A percentile compares a stretch with the other conserved stretches of the same genome.
These are phyloP conservation scores for Hymenoscyphus infarciens DNA, from an alignment of 2,329 filamentous ascomycete genomes.

Conservation along the genomic window DNA sequence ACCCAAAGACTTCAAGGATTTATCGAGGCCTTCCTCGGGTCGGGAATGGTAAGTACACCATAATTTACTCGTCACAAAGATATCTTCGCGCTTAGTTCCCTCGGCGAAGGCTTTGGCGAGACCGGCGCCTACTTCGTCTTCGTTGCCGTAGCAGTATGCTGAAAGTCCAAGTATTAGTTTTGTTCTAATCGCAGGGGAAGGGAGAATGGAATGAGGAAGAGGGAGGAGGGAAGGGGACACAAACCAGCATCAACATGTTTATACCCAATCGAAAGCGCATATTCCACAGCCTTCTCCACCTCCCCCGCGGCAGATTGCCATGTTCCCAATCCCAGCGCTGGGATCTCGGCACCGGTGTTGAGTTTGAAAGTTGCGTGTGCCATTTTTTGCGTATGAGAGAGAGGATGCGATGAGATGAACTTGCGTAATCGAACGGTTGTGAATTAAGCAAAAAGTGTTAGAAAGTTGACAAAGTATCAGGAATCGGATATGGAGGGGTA, in stretches of 20 bases:
- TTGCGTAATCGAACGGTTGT: too few species aligned
- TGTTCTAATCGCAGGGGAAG: too few species aligned
- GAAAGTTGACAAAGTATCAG: background rate
- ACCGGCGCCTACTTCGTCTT: constrained; percentile 76
- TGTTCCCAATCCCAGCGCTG: constrained; percentile 44
- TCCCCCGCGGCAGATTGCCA: constrained; percentile 45
- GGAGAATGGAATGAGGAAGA: background rate
- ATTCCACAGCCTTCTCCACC: constrained; percentile 38
- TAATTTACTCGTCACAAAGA: constrained; percentile 66
- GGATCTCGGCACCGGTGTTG: constrained; percentile 38
- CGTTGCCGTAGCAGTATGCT: constrained; percentile 78
- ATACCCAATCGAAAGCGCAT: constrained; percentile 47
- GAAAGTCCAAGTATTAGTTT: too few species aligned
- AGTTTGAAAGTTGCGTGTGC: constrained; percentile 28
- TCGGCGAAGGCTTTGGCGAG: constrained; percentile 50
- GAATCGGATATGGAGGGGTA: constrained; percentile 1
- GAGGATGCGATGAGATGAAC: constrained; percentile 1
- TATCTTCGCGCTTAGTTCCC: constrained; percentile 60
- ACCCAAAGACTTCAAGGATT: constrained; percentile 69
- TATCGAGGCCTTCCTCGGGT: constrained; percentile 65
- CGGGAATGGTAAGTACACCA: constrained; percentile 73
- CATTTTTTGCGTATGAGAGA: background rate
- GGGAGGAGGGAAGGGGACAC: background rate
- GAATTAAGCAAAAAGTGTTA: too few species aligned
- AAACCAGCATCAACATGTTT: constrained; percentile 45